A percentile compares a stretch with the other conserved stretches of the same genome.
phyloP scores from a whole-genome alignment of 2,329 filamentous ascomycete genomes.

The Aquanectria penicillioides region DNA sequence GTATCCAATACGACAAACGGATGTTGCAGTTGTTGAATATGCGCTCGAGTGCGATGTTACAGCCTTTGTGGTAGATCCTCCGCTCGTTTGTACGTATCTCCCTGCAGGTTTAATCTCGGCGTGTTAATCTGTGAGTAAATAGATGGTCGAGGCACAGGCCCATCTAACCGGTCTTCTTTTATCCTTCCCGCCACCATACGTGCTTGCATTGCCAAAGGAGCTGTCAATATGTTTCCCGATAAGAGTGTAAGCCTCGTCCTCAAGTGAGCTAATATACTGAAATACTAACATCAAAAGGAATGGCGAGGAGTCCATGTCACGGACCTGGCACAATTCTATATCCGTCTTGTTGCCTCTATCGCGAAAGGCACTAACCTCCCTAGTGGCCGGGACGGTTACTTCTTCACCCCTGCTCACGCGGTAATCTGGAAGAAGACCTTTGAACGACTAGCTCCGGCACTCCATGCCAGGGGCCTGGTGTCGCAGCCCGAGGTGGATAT shows the following conservation, averaged over 20 bases:
- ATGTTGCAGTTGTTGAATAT: neutral
- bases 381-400: neutral
- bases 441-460: neutral
- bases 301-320: neutral
- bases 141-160: neutral
- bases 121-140: neutral
- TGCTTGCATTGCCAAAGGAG: neutral
- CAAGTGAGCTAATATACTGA: too few relatives aligned
- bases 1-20: neutral
- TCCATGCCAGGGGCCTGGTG: neutral
- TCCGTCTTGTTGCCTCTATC: neutral
- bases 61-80: neutral
- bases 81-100: neutral
- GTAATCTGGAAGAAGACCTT: neutral
- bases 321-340: neutral
- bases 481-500: neutral
- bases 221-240: neutral
- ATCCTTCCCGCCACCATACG: neutral
- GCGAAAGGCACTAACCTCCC: neutral
- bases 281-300: neutral
- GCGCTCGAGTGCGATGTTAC: neutral
- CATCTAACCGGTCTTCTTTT: neutral
- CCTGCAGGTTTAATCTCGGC: neutral
- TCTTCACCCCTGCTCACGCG: neutral
- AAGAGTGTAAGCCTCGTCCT: neutral